Percentiles rank a stretch among this genome's conserved stretches.
phyloP scores from a whole-genome alignment of 2,329 filamentous ascomycete species.

The Colletotrichum camelliae region DNA sequence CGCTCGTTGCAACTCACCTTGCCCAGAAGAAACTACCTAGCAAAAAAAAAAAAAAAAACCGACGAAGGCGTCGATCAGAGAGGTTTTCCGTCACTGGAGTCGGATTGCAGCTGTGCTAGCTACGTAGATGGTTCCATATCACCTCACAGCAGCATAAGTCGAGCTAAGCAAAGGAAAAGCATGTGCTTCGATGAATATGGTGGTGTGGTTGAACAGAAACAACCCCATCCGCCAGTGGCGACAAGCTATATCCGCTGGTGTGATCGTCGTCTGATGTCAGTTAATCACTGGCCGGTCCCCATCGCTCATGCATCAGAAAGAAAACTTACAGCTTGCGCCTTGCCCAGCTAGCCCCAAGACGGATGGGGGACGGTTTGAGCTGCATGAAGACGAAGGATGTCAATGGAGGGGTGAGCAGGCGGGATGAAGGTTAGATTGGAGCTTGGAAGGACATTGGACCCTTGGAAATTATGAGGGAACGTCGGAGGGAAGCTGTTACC shows the following conservation, averaged over 20 bases:
- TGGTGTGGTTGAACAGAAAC: neutral
- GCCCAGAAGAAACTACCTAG: neutral
- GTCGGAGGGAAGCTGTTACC: neutral
- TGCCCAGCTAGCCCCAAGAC: neutral
- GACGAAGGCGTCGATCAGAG: neutral
- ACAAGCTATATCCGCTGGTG: neutral
- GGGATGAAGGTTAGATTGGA: neutral
- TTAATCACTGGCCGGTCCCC: neutral
- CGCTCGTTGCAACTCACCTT: neutral
- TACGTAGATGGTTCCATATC: neutral
- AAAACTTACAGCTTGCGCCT: neutral
- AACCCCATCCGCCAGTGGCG: neutral
- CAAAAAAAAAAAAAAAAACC: neutral
- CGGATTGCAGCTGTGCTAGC: neutral
- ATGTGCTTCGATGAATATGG: neutral
- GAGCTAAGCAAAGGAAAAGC: neutral
- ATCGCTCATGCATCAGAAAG: neutral
- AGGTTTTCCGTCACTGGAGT: no score
- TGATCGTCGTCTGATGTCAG: conserved; percentile 10
- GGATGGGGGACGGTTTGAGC: neutral
- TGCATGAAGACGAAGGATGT: neutral
- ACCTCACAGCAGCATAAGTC: neutral
- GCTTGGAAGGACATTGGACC: conserved; percentile 2
- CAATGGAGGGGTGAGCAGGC: neutral
- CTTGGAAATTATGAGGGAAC: neutral